Base-by-base conservation (phyloP, 2,329 filamentous ascomycete genomes). In the Xylariaceae sp. region DNA sequence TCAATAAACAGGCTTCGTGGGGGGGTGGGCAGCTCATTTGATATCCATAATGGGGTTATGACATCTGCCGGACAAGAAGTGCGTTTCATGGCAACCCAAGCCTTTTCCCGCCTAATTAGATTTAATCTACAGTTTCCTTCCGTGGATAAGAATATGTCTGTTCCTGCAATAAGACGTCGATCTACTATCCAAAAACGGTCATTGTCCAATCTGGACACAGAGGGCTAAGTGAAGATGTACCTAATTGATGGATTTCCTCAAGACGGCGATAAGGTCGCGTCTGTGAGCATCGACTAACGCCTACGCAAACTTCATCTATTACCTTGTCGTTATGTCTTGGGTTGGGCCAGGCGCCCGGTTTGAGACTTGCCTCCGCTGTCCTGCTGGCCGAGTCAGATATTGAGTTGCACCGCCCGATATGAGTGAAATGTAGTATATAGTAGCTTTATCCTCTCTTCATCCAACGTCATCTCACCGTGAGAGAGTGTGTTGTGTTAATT, bases 81-180 rank as follows among this genome's bases (percentile, higher is more conserved):
- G 26, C 26, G 29, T 46, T 39, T 52, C 21, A 46, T 28, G 17
- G 17, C 17, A 47, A 40, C 43, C 43, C 24, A 53, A 21, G 26
- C n/a, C 11, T 5, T 26, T 39, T 56, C 40, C 16, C 54, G 49
- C 49, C 58, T 58, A 58, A 54, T 54, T 57, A 49, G 29, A 57
- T 34, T 60, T 49, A 57, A 58, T 58, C 23, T 58, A 54, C 7
- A 2, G 8, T 8, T 21, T 11, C 28, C 40, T 24, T 49, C 54
- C 45, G 28, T 8, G 14, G 24, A 21, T 9, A 28, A 51, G 17
- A 43, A 28, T 21, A 21, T 45, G 43, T 26, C 53, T 52, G 11
- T 29, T 53, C 41, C 40, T 43, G 23, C n/a, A 21, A 41, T 53
- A 43, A 46, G 8, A 52, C n/a, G 23, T 29, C 4, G 14, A 46